Evolutionary conservation across 1,139 yeast genomes (phyloP).

Genomic region (Hyphopichia buzzinii): DNA sequence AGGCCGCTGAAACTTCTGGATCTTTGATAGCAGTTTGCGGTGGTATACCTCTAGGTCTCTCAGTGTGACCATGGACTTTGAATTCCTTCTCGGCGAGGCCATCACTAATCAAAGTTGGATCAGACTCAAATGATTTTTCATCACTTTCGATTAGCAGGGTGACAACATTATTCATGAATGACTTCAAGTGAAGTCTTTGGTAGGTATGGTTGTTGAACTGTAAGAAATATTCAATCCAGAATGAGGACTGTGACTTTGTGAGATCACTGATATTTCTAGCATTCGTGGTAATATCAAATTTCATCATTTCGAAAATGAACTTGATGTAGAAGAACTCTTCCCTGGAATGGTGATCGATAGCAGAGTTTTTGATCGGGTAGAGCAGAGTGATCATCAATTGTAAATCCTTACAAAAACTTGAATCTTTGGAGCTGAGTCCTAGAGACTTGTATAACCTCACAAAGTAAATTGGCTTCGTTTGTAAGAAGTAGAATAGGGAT

Average conservation of each 20-base stretch:
- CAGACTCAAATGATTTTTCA: constrained; percentile 70
- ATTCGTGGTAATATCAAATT: constrained; percentile 37
- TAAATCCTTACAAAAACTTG: constrained; percentile 28
- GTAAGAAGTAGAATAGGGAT: constrained; percentile 75
- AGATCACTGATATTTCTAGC: constrained; percentile 32
- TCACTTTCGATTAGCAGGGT: constrained; percentile 52
- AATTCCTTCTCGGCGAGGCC: constrained; percentile 48
- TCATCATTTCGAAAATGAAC: constrained; percentile 53
- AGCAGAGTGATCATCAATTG: constrained; percentile 49
- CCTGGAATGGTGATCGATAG: constrained; percentile 43
- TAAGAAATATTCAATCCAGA: constrained; percentile 53
- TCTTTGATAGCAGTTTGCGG: constrained; percentile 79
- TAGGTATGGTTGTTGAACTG: constrained; percentile 58
- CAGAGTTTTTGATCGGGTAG: constrained; percentile 40
- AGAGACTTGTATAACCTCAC: constrained; percentile 44
- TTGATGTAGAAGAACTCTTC: constrained; percentile 75
- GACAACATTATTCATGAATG: constrained; percentile 52
- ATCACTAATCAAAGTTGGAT: constrained; percentile 67
- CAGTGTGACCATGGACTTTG: constrained; percentile 39
- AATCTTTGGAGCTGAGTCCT: constrained; percentile 18
- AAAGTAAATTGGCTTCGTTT: constrained; percentile 79
- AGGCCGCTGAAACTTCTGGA: constrained; percentile 63
- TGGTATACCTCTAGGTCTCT: constrained; percentile 29
- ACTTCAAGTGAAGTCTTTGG: constrained; percentile 55
- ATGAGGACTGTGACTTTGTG: constrained; percentile 30